phyloP scores from a whole-genome alignment of 1,284 basidiomycete species.

The Tremellales sp. region DNA sequence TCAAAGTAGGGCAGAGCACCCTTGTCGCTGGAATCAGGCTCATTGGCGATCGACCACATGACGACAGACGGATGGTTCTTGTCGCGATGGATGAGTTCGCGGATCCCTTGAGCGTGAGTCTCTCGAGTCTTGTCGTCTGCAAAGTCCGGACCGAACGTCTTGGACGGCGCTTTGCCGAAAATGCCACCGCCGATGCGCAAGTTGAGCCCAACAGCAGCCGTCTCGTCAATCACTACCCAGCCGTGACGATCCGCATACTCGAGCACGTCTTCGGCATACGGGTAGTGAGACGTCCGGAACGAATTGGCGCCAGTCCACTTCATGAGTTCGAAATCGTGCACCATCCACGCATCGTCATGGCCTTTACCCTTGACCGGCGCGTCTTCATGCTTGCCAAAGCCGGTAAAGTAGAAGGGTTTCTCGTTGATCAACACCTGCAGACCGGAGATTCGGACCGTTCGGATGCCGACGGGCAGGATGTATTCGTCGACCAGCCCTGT shows the following conservation, averaged over 20 bases:
- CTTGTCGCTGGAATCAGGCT: constrained; percentile 18
- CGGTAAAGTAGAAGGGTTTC: constrained; percentile 27
- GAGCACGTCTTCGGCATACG: constrained; percentile 26
- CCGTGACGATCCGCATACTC: constrained; percentile 28
- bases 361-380: constrained; percentile 28
- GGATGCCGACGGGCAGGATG: constrained; percentile 21
- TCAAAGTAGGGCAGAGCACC: constrained; percentile 22
- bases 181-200: constrained; percentile 18
- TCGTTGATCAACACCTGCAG: constrained; percentile 24
- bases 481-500: constrained; percentile 17
- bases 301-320: constrained; percentile 26
- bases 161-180: constrained; percentile 7
- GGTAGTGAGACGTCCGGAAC: constrained; percentile 31
- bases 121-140: constrained; percentile 19
- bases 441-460: constrained; percentile 18
- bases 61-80: constrained; percentile 29
- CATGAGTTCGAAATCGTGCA: constrained; percentile 31
- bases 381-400: constrained; percentile 26
- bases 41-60: constrained; percentile 30
- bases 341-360: constrained; percentile 29
- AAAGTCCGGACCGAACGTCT: constrained; percentile 15
- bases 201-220: constrained; percentile 25
- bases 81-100: constrained; percentile 25
- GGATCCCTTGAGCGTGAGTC: constrained; percentile 16
- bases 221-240: constrained; percentile 26